Percentiles rank a stretch among this genome's conserved stretches.
Evolutionary conservation across 164 flowering plant genomes (phyloP).

Genomic region (Kingdonia uniflora): DNA sequence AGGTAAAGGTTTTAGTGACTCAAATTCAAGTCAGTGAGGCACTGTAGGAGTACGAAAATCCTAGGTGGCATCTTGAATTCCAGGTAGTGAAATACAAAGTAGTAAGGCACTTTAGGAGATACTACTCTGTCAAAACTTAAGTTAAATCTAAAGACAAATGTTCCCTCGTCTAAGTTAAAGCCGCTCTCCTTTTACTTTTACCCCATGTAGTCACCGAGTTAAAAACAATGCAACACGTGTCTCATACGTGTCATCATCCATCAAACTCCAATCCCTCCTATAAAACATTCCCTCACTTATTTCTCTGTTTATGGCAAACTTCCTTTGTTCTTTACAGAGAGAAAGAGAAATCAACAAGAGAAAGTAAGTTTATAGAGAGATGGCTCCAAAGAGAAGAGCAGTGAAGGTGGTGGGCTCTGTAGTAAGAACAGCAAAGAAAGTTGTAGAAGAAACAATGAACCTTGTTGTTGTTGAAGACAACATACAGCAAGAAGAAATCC

Average conservation of each 20-base stretch:
- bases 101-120: no score
- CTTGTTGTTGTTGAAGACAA: conserved; percentile 18
- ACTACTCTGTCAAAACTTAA: no score
- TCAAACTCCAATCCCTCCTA: background rate
- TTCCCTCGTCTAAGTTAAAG: no score
- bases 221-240: conserved; percentile 13
- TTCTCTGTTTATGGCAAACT: no score
- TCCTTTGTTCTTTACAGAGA: background rate
- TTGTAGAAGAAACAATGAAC: conserved; percentile 26
- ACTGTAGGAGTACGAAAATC: no score
- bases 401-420: conserved; percentile 18
- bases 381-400: conserved; percentile 37
- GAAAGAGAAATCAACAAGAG: no score
- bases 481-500: background rate
- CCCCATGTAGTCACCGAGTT: conserved; percentile 15
- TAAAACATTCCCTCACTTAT: background rate
- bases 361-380: no score
- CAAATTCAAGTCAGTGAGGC: no score
- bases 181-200: background rate
- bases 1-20: no score
- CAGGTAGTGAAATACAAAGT: no score
- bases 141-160: no score
- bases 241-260: conserved; percentile 9
- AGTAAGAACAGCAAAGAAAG: conserved; percentile 25
- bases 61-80: no score